A percentile compares a stretch with the other conserved stretches of the same genome.
Evolutionary conservation across 2,329 filamentous ascomycete species (phyloP).

Genomic region (Colletotrichum eleusines): DNA sequence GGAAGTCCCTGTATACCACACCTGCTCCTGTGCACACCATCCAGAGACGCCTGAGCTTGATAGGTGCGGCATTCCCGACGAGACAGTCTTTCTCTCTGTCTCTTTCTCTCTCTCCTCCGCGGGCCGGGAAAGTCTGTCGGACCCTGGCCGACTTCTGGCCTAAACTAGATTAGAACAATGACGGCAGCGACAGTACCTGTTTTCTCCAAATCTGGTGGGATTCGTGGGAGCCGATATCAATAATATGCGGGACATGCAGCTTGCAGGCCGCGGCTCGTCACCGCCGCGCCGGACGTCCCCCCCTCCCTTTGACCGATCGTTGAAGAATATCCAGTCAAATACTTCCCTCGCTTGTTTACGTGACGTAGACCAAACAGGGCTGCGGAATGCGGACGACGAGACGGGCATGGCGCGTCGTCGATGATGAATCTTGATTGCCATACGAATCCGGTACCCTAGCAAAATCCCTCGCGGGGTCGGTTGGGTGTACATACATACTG

Average conservation of each 20-base stretch:
- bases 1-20: too few relatives aligned
- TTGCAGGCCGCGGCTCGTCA: neutral
- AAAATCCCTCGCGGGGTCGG: neutral
- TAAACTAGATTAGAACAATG: neutral
- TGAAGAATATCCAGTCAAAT: neutral
- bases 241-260: conserved; percentile 11
- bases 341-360: neutral
- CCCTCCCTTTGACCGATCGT: conserved; percentile 4
- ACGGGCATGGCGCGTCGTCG: neutral
- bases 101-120: neutral
- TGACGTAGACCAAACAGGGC: neutral
- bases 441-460: neutral
- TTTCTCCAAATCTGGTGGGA: conserved; percentile 11
- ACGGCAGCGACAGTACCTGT: neutral
- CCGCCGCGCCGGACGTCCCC: neutral
- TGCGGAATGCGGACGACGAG: neutral
- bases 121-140: conserved; percentile 13
- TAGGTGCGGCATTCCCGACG: neutral
- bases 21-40: neutral
- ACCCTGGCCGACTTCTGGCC: neutral
- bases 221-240: neutral
- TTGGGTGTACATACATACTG: too few relatives aligned
- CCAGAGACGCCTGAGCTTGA: neutral
- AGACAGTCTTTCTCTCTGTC: neutral
- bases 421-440: too few relatives aligned